Conservation (phyloP, 202 grass and related monocot species). For the Hordeum pubiflorum region DNA sequence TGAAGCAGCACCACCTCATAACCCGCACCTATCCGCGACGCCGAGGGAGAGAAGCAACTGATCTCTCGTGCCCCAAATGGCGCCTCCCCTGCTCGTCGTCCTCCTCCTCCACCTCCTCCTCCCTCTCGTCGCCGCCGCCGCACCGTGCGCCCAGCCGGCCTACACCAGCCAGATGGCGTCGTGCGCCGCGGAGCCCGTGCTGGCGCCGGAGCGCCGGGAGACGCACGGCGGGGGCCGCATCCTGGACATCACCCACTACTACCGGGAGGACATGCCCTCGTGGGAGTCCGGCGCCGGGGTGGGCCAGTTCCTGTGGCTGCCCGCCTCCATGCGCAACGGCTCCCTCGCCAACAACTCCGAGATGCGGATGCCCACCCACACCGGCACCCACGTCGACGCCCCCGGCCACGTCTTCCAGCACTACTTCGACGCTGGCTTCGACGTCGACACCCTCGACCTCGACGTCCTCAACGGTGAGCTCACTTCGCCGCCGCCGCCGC, state of each 20-base stretch:
- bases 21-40: not conserved
- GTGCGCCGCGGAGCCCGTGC: not conserved
- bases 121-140: not conserved
- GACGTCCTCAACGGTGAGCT: constrained; percentile 15
- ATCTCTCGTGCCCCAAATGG: not conserved
- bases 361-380: constrained; percentile 22
- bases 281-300: constrained; percentile 8
- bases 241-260: constrained; percentile 29
- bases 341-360: constrained; percentile 16
- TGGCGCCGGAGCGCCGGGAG: constrained; percentile 1
- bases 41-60: not conserved
- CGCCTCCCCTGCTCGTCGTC: not conserved
- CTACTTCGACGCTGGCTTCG: constrained; percentile 26
- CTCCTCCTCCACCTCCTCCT: not conserved
- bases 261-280: constrained; percentile 24
- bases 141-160: not conserved
- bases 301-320: constrained; percentile 13
- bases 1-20: no score
- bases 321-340: constrained; percentile 15
- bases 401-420: constrained; percentile 25
- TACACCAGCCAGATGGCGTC: not conserved
- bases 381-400: constrained; percentile 21
- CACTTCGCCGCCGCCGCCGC: not conserved
- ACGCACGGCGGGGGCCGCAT: constrained; percentile 5
- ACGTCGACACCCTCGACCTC: constrained; percentile 19